Conservation (phyloP, 2,329 filamentous ascomycete genomes). For the Aspergillus oerlinghausenensis region DNA sequence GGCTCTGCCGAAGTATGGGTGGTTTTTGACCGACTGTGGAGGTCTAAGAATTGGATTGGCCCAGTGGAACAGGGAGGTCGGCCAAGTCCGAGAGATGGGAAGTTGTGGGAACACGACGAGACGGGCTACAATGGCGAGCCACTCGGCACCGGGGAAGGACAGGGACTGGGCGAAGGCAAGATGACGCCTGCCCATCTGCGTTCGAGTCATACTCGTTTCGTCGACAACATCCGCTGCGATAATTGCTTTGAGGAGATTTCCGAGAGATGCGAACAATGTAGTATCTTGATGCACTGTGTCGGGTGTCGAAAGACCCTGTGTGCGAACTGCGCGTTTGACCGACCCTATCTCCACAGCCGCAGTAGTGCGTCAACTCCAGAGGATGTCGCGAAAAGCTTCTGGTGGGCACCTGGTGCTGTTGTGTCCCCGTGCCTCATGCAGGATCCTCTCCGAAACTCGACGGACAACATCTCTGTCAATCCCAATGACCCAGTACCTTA, state of each 20-base stretch:
- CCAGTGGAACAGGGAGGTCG: slow-evolving; percentile 28
- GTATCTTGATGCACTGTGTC: slow-evolving; percentile 58
- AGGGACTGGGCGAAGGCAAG: slow-evolving; percentile 49
- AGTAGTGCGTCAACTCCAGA: slow-evolving; percentile 8
- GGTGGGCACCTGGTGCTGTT: slow-evolving; percentile 56
- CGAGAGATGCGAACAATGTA: slow-evolving; percentile 58
- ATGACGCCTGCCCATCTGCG: slow-evolving; percentile 51
- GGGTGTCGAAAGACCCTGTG: slow-evolving; percentile 58
- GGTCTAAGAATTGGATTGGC: slow-evolving; percentile 56
- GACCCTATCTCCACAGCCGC: slow-evolving; percentile 41
- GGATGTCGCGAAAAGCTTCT: slow-evolving; percentile 40
- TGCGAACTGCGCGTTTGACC: slow-evolving; percentile 56
- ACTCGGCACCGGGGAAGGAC: slow-evolving; percentile 46
- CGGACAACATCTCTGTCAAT: slow-evolving; percentile 30
- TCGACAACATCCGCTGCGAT: slow-evolving; percentile 51
- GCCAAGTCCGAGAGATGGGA: slow-evolving; percentile 42
- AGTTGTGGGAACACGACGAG: slow-evolving; percentile 54
- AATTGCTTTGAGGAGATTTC: slow-evolving; percentile 50
- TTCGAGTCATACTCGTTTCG: slow-evolving; percentile 49
- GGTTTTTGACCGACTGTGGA: slow-evolving; percentile 57
- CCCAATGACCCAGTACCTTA: slow-evolving; percentile 34
- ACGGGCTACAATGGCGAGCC: slow-evolving; percentile 53
- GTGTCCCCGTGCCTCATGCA: slow-evolving; percentile 57
- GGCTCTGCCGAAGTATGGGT: slow-evolving; percentile 57
- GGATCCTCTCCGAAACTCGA: slow-evolving; percentile 38